Percentiles rank a stretch among this genome's conserved stretches.
These are phyloP conservation scores for Hymenoscyphus linearis DNA, from an alignment of 2,329 filamentous ascomycete genomes.

Conservation along the genomic window DNA sequence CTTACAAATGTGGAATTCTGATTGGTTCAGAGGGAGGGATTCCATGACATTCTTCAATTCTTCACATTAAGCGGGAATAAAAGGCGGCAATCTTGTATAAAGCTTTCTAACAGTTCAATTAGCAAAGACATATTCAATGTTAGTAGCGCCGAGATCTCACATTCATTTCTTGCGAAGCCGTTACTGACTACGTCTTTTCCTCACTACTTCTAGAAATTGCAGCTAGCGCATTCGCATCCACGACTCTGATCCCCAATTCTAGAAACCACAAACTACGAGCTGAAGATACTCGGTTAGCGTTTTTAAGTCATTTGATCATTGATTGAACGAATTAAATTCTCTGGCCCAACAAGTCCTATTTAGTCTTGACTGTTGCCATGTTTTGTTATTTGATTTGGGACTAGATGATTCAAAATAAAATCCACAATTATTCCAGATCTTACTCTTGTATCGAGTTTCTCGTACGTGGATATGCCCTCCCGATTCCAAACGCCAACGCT, in stretches of 20 bases:
- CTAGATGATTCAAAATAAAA: not conserved
- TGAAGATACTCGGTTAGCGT: too few relatives aligned
- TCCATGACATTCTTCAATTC: not conserved
- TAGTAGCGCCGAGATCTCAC: not conserved
- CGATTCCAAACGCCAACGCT: constrained; percentile 4
- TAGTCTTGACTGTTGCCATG: not conserved
- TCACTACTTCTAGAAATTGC: too few relatives aligned
- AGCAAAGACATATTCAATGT: not conserved
- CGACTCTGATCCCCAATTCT: too few relatives aligned
- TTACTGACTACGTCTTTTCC: not conserved
- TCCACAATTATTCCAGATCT: not conserved
- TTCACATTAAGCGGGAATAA: not conserved
- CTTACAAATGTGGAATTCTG: not conserved
- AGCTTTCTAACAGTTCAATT: not conserved
- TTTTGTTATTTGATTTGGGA: not conserved
- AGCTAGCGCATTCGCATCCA: too few relatives aligned
- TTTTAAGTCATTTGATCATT: too few relatives aligned
- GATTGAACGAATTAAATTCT: too few relatives aligned
- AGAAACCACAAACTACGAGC: too few relatives aligned
- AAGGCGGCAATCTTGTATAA: not conserved
- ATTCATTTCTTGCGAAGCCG: not conserved
- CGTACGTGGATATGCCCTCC: not conserved
- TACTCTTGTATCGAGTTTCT: not conserved
- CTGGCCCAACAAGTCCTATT: not conserved
- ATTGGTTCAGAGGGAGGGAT: constrained; percentile 1